These are phyloP conservation scores for Beverwykella pulmonaria DNA, from an alignment of 495 filamentous ascomycete genomes.

Conservation along the genomic window DNA sequence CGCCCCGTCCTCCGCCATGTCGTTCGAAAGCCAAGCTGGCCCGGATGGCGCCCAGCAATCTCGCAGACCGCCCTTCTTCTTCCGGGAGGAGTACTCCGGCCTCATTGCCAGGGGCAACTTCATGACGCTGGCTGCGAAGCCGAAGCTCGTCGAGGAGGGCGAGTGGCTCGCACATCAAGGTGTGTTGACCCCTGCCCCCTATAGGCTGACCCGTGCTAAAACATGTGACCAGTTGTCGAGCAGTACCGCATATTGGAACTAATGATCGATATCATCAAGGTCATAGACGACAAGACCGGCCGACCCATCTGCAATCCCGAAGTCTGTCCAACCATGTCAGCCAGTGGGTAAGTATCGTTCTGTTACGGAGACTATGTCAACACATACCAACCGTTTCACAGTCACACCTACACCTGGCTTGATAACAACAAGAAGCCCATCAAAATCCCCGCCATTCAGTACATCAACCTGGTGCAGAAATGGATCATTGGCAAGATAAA, in stretches of 20 bases:
- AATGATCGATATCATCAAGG: conserved; percentile 80
- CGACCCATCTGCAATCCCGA: conserved; percentile 77
- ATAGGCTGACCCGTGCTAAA: conserved; percentile 10
- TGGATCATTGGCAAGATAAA: conserved; percentile 93
- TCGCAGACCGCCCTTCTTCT: conserved; percentile 65
- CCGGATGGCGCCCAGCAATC: conserved; percentile 1
- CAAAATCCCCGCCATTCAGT: conserved; percentile 62
- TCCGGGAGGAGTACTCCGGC: conserved; percentile 77
- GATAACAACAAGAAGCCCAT: conserved; percentile 61
- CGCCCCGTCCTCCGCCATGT: conserved; percentile 39
- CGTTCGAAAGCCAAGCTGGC: conserved; percentile 32
- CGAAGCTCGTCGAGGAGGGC: conserved; percentile 83
- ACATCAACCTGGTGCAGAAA: conserved; percentile 85
- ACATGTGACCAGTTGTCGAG: conserved; percentile 69
- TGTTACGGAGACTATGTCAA: neutral
- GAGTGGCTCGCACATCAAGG: conserved; percentile 96
- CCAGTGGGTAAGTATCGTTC: conserved; percentile 70
- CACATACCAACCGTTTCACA: conserved; percentile 41
- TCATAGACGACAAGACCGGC: conserved; percentile 70
- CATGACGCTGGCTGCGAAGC: conserved; percentile 87
- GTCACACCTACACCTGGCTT: conserved; percentile 91
- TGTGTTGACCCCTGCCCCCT: conserved; percentile 48
- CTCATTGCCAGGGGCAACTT: conserved; percentile 95
- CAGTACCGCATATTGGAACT: conserved; percentile 84
- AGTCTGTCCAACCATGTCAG: conserved; percentile 88